A percentile compares a stretch with the other conserved stretches of the same genome.
phyloP scores from a whole-genome alignment of 305 asterid genomes.

The Rubia peregrina region DNA sequence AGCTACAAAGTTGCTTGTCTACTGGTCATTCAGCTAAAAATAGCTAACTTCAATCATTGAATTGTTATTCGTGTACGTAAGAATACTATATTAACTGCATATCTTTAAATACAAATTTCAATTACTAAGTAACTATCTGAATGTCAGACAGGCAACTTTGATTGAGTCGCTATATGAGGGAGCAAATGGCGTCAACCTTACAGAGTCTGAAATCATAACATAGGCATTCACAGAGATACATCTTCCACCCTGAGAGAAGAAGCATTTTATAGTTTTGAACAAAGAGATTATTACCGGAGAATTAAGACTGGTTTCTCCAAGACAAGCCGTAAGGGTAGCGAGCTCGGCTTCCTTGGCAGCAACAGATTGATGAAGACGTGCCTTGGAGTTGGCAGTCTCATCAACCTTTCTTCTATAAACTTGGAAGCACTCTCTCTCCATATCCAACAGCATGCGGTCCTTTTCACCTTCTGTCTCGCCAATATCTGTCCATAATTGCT shows the following conservation, averaged over 20 bases:
- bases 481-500: slow-evolving; percentile 88
- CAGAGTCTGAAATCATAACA: not conserved
- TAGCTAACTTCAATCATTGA: too few species aligned
- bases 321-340: slow-evolving; percentile 75
- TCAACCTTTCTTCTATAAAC: slow-evolving; percentile 77
- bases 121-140: not conserved
- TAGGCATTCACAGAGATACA: not conserved
- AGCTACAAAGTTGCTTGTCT: not conserved
- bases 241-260: not conserved
- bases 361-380: slow-evolving; percentile 73
- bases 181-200: not conserved
- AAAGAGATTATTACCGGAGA: slow-evolving; percentile 41
- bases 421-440: slow-evolving; percentile 78
- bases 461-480: slow-evolving; percentile 83
- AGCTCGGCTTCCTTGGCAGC: slow-evolving; percentile 93
- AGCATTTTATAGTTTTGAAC: slow-evolving; percentile 1
- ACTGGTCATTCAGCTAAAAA: too few species aligned
- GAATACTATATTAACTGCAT: too few species aligned
- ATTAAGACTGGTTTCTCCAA: slow-evolving; percentile 53
- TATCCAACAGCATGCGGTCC: slow-evolving; percentile 65
- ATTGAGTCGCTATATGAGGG: not conserved
- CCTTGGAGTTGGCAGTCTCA: slow-evolving; percentile 69
- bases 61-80: too few species aligned
- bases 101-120: not conserved
- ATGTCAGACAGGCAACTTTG: not conserved